phyloP scores from a whole-genome alignment of 164 flowering plant genomes.

The Magnolia changhungtana region DNA sequence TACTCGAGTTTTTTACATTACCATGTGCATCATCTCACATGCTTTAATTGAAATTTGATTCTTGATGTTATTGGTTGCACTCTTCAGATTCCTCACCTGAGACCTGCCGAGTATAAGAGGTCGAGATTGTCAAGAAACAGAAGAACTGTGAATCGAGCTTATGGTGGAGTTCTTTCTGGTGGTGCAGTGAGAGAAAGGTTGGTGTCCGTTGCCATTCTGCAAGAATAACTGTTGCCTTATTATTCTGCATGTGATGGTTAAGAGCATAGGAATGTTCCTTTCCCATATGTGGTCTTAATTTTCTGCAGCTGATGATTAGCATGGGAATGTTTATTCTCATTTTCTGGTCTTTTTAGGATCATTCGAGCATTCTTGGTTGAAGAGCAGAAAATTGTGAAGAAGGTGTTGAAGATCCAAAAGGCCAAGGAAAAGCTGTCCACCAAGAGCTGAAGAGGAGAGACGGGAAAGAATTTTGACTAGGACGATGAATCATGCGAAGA shows the following conservation, averaged over 20 bases:
- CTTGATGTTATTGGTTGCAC: no score
- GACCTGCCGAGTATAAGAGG: constrained; percentile 79
- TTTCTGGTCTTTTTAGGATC: constrained; percentile 34
- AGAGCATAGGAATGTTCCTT: no score
- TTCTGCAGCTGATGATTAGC: no score
- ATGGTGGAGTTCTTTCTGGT: constrained; percentile 77
- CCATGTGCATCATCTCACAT: no score
- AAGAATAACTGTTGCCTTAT: not conserved
- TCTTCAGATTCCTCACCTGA: constrained; percentile 71
- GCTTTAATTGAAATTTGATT: no score
- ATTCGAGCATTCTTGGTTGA: constrained; percentile 75
- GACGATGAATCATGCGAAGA: constrained; percentile 14
- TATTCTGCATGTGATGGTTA: no score
- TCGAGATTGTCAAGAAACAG: constrained; percentile 67
- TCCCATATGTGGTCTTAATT: no score
- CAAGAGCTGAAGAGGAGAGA: constrained; percentile 29
- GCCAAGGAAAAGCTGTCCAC: constrained; percentile 62
- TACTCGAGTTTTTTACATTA: no score
- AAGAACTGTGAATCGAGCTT: constrained; percentile 74
- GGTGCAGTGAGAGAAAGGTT: constrained; percentile 81
- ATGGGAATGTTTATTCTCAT: no score
- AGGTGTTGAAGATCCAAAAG: constrained; percentile 81
- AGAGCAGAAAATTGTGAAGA: constrained; percentile 78
- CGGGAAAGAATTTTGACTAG: constrained; percentile 27
- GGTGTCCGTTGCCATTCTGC: not conserved